Conservation (phyloP, 768 basidiomycete genomes). For the Trametes punicea region DNA sequence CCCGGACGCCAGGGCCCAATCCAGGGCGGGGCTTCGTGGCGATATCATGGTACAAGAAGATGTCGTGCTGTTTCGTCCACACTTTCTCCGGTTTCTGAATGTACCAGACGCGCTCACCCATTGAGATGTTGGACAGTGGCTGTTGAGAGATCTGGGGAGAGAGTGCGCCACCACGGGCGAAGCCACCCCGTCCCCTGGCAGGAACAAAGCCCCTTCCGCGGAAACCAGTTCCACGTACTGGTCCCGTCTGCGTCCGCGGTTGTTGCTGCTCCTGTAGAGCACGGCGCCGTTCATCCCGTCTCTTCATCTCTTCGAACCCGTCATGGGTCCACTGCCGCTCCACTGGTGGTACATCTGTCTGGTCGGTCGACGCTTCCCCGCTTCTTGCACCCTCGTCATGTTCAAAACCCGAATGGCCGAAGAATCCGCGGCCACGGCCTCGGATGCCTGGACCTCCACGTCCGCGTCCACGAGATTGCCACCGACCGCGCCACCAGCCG, state of each 20-base stretch:
- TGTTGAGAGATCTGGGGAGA: slow-evolving; percentile 23
- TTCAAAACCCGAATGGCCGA: slow-evolving; percentile 19
- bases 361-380: slow-evolving; percentile 23
- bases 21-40: slow-evolving; percentile 57
- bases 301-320: slow-evolving; percentile 85
- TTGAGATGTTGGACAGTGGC: slow-evolving; percentile 26
- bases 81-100: slow-evolving; percentile 72
- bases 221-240: slow-evolving; percentile 32
- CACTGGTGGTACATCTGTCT: slow-evolving; percentile 47
- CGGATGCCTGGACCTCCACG: slow-evolving; percentile 45
- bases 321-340: slow-evolving; percentile 81
- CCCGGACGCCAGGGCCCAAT: slow-evolving; percentile 50
- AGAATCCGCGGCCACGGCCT: slow-evolving; percentile 54
- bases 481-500: slow-evolving; percentile 83
- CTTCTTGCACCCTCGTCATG: slow-evolving; percentile 17
- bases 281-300: slow-evolving; percentile 57
- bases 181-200: slow-evolving; percentile 41
- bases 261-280: slow-evolving; percentile 36
- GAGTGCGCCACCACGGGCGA: slow-evolving; percentile 28
- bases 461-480: slow-evolving; percentile 68
- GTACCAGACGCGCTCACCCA: slow-evolving; percentile 58
- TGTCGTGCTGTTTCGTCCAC: slow-evolving; percentile 84
- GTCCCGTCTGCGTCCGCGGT: slow-evolving; percentile 27
- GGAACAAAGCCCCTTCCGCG: slow-evolving; percentile 47
- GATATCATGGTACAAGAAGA: slow-evolving; percentile 64